Percentiles rank a stretch among this genome's conserved stretches.
phyloP scores from a whole-genome alignment of 106 monocot species.

The Platanthera guangdongensis region DNA sequence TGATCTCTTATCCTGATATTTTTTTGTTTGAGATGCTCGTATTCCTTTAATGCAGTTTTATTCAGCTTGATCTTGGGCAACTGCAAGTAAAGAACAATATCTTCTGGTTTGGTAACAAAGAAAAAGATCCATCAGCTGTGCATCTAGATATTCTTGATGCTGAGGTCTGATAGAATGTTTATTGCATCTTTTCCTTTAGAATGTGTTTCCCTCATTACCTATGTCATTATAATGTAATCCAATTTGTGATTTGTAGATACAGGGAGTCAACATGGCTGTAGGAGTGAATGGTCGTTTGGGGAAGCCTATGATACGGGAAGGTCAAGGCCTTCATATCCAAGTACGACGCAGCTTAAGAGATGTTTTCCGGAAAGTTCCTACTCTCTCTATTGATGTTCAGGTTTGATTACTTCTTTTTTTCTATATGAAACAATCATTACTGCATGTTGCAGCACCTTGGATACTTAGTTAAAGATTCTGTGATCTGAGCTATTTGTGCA shows the following conservation, averaged over 20 bases:
- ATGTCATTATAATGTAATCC: not conserved
- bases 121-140: constrained; percentile 75
- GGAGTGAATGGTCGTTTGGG: constrained; percentile 76
- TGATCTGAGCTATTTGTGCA: not conserved
- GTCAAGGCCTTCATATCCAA: constrained; percentile 56
- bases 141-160: constrained; percentile 89
- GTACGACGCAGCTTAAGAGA: constrained; percentile 90
- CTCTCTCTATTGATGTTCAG: constrained; percentile 69
- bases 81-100: constrained; percentile 62
- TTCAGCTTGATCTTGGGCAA: constrained; percentile 92
- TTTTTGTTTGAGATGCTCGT: constrained; percentile 4
- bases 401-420: constrained; percentile 18
- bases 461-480: not conserved
- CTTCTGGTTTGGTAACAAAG: constrained; percentile 78
- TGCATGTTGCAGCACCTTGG: not conserved
- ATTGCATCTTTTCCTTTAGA: not conserved
- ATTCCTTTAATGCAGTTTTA: constrained; percentile 44
- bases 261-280: constrained; percentile 80
- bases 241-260: constrained; percentile 37
- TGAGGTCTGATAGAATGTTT: constrained; percentile 35
- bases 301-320: constrained; percentile 73
- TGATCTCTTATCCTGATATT: not conserved
- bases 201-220: not conserved
- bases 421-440: not conserved
- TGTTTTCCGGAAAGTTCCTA: constrained; percentile 87